Evolutionary conservation across 2,329 filamentous ascomycete species (phyloP), one percentile per base, ranked within the genome.

Genomic region (Chalara sp.): DNA sequence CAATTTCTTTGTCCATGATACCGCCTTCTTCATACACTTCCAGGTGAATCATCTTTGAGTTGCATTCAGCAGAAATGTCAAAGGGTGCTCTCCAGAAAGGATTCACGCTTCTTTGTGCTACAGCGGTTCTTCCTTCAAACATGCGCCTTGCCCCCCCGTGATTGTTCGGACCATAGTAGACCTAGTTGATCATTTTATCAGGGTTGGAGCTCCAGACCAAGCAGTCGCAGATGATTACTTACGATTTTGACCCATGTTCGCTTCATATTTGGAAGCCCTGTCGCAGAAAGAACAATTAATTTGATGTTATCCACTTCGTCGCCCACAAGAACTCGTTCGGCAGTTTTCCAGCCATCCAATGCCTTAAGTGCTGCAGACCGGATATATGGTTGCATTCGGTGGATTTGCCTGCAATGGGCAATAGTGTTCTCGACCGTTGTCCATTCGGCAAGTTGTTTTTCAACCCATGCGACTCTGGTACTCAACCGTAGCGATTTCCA

Each of bases 1-100:
- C 40, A 45, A 57, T 12, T 12, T 49, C 32, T 11, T 49, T 54
- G n/a, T 58, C 53, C 4, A 53, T 45, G 12, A 51, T 54, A 21
- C 51, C 52, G 13, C 56, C 46, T 30, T 47, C 47, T 33, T 59
- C 54, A 29, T 47, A 47, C 8, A 59, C 28, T 28, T 59, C 56
- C 42, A 59, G 30, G 35, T 58, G 56, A 12, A 58, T 50, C 46
- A 48, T 46, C 21, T 48, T 56, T 4, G 53, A 31, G 12, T 51
- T 41, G 5, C 30, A 46, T n/a, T 33, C 37, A 3, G 54, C n/a
- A 11, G 37, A 35, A 6, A 58, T 30, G 3, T 12, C 11, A n/a
- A 58, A 54, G 11, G 32, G 50, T 12, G 58, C 49, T 37, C 57
- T 53, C 56, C 56, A 59, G n/a, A 56, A 37, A 5, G 55, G 57